phyloP scores from a whole-genome alignment of 495 filamentous ascomycete species.

The Parmelia sp. region DNA sequence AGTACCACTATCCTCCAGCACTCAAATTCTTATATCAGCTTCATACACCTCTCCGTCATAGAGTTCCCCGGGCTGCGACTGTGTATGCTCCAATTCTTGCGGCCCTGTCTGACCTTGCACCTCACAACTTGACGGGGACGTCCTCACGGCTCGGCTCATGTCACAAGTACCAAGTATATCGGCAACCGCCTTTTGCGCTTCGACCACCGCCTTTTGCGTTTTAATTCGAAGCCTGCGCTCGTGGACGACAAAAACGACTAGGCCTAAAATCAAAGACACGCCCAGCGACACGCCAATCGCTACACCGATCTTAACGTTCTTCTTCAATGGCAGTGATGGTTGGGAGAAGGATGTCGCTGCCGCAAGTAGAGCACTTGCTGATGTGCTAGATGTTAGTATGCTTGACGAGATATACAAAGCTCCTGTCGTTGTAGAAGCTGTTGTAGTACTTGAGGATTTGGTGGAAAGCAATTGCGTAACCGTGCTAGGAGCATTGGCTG shows the following conservation, averaged over 20 bases:
- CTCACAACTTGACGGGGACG: not conserved
- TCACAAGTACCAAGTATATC: not conserved
- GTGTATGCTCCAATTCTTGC: not conserved
- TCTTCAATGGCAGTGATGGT: not conserved
- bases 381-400: not conserved
- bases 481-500: not conserved
- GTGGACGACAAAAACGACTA: slow-evolving; percentile 7
- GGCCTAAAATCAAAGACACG: not conserved
- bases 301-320: not conserved
- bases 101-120: not conserved
- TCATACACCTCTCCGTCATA: not conserved
- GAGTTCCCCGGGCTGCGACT: not conserved
- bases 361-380: not conserved
- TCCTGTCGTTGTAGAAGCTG: not conserved
- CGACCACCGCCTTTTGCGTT: not conserved
- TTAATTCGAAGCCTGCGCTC: slow-evolving; percentile 12
- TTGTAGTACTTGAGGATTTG: not conserved
- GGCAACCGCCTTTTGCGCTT: not conserved
- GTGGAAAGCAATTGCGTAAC: not conserved
- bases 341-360: not conserved
- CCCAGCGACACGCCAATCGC: slow-evolving; percentile 11
- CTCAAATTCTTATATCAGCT: not conserved
- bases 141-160: not conserved
- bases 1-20: too few species aligned
- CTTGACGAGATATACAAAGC: not conserved